Percentiles rank a stretch among this genome's conserved stretches.
phyloP scores from a whole-genome alignment of 441 rosid species.

The Aquilaria agallochum region DNA sequence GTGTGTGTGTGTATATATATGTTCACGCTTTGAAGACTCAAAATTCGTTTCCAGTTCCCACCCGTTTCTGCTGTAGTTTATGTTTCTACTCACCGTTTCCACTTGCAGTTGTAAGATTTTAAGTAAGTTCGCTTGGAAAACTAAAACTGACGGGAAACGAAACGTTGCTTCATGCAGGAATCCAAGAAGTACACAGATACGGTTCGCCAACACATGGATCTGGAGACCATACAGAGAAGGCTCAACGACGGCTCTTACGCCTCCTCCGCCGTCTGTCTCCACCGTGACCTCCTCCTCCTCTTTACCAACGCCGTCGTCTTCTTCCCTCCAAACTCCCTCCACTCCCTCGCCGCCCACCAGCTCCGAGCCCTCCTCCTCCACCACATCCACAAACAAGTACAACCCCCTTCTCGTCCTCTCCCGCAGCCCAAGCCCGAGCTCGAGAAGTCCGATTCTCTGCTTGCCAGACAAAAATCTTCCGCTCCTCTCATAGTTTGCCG shows the following conservation, averaged over 20 bases:
- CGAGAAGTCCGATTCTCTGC: constrained; percentile 36
- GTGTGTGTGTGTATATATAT: too few species aligned
- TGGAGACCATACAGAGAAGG: constrained; percentile 40
- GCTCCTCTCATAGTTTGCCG: constrained; percentile 48
- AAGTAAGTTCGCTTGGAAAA: too few species aligned
- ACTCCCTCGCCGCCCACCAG: constrained; percentile 32
- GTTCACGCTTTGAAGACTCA: too few species aligned
- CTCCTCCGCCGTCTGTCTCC: constrained; percentile 29
- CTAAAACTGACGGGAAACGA: too few species aligned
- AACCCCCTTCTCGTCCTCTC: constrained; percentile 1
- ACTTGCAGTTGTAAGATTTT: too few species aligned
- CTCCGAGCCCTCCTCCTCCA: background rate
- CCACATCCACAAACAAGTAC: background rate
- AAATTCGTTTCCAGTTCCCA: too few species aligned
- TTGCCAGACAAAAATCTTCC: constrained; percentile 34
- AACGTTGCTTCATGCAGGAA: constrained; percentile 26
- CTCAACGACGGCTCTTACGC: constrained; percentile 32
- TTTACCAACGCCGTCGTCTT: constrained; percentile 50
- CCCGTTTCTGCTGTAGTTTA: too few species aligned
- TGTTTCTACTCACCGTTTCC: too few species aligned
- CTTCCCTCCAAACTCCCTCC: constrained; percentile 36
- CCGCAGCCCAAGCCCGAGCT: constrained; percentile 21
- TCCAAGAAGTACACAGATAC: constrained; percentile 29
- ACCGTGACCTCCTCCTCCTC: constrained; percentile 53
- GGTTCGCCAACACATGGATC: constrained; percentile 45